Evolutionary conservation across 441 rosid genomes (phyloP), one percentile per base, ranked within the genome.

Genomic region (Mallotus repandus): DNA sequence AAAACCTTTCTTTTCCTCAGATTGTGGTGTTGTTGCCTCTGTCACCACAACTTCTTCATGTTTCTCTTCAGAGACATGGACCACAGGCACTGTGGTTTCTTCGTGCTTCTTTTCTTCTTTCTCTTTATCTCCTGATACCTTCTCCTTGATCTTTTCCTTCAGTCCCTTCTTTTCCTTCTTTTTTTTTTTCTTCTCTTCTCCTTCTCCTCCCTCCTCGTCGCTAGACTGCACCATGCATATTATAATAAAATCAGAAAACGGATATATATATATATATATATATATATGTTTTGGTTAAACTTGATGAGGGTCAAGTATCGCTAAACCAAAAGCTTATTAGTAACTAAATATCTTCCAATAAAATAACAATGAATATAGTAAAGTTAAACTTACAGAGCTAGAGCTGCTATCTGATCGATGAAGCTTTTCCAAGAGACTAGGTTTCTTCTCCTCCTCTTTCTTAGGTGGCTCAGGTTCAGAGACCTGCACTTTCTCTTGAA

Each of bases 341-440:
- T 5, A 4, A 38, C 7, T 29, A 29, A 29, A 29, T 29, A 29
- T 29, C 32, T 29, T 29, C 32, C 32, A 29, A 1, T 29, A 29
- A 29, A 29, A 29, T 29, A 29, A 29, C 32, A 29, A 0, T 43
- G 1, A 5, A 43, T 43, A 53, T 16, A 54, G 14, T 16, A 52
- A 29, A 8, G 16, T n/a, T 2, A 5, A 18, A 88, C 98, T 94
- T 84, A 92, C 97, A 49, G 98, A 94, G 83, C 92, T 88, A 53
- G 95, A 86, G 83, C 91, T 88, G 76, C 96, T 89, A 77, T 62
- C 74, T 4, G 92, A 80, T 73, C 92, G 84, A 79, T 82, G 93
- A 72, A 94, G 84, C 82, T 89, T 91, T 45, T 85, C 86, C 29
- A 85, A n/a, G 46, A 90, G 79, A 74, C 83, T 50, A 3, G 76